Conservation (phyloP, 495 filamentous ascomycete species). For the Podospora comata region DNA sequence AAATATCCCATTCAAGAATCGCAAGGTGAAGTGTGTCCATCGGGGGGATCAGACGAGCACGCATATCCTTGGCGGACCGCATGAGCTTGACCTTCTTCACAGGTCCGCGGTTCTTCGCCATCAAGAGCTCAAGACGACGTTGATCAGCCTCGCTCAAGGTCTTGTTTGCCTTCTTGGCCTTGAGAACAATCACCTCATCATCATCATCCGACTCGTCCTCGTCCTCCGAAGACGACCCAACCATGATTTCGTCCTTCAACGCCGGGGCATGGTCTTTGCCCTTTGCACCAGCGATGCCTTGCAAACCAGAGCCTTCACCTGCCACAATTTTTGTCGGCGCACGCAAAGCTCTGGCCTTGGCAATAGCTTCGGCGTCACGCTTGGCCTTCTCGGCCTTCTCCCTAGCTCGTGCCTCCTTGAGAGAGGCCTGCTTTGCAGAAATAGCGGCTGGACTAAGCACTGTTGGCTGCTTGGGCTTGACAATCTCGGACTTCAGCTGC, state of each 20-base stretch:
- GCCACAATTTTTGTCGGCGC: conserved; percentile 56
- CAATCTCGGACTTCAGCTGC: conserved; percentile 11
- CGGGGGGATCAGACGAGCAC: conserved; percentile 85
- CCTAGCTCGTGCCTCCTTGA: conserved; percentile 65
- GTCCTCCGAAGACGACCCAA: conserved; percentile 76
- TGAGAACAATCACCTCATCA: conserved; percentile 42
- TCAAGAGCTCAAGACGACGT: conserved; percentile 45
- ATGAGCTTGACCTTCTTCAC: conserved; percentile 74
- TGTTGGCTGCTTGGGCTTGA: conserved; percentile 26
- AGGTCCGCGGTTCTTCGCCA: conserved; percentile 55
- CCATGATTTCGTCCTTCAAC: conserved; percentile 80
- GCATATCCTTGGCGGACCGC: conserved; percentile 85
- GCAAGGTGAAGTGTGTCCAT: conserved; percentile 78
- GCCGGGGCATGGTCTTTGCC: conserved; percentile 66
- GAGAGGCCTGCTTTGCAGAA: conserved; percentile 41
- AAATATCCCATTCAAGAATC: conserved; percentile 91
- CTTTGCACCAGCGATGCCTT: conserved; percentile 65
- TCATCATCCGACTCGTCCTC: conserved; percentile 59
- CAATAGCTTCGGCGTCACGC: conserved; percentile 63
- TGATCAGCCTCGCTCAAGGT: conserved; percentile 52
- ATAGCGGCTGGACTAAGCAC: conserved; percentile 39
- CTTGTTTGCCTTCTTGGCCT: conserved; percentile 46
- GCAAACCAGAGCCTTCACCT: conserved; percentile 74
- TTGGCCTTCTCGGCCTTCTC: conserved; percentile 73
- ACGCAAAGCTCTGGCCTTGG: conserved; percentile 58